Conservation (phyloP, 1,139 yeast genomes). For the Groenewaldozyma auringiensis region DNA sequence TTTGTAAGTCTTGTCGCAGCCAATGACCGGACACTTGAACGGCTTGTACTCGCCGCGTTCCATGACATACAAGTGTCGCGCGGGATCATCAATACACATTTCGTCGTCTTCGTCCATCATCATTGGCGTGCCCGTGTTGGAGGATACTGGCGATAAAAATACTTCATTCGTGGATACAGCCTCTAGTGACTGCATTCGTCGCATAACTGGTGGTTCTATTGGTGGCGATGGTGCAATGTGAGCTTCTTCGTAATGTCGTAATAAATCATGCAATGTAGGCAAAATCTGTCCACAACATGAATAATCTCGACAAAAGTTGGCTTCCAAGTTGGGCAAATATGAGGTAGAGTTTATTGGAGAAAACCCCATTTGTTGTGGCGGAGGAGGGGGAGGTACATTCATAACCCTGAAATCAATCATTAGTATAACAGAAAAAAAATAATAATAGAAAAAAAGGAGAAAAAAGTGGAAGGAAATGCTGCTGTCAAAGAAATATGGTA, state of each 20-base stretch:
- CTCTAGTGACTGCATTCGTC: conserved; percentile 40
- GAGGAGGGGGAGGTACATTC: conserved; percentile 18
- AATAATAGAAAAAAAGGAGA: neutral
- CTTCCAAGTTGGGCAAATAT: conserved; percentile 85
- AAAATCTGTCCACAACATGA: conserved; percentile 89
- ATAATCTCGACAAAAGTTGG: conserved; percentile 93
- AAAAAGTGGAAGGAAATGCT: neutral
- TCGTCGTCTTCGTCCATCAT: conserved; percentile 37
- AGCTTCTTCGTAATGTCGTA: conserved; percentile 93
- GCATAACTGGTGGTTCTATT: conserved; percentile 40
- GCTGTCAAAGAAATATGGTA: neutral
- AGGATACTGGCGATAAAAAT: conserved; percentile 41
- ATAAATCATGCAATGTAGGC: conserved; percentile 86
- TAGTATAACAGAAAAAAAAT: neutral
- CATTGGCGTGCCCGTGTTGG: conserved; percentile 23
- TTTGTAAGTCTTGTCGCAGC: conserved; percentile 95
- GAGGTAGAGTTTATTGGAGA: conserved; percentile 59
- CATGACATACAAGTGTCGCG: conserved; percentile 84
- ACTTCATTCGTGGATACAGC: conserved; percentile 88
- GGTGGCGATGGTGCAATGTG: conserved; percentile 68
- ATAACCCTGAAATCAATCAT: conserved; percentile 20
- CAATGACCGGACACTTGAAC: conserved; percentile 94
- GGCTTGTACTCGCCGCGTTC: conserved; percentile 93
- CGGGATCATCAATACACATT: conserved; percentile 62
- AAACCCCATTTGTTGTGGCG: conserved; percentile 30